These are phyloP conservation scores for Aureobasidium melanogenum DNA, from an alignment of 2,329 filamentous ascomycete species.

Conservation along the genomic window DNA sequence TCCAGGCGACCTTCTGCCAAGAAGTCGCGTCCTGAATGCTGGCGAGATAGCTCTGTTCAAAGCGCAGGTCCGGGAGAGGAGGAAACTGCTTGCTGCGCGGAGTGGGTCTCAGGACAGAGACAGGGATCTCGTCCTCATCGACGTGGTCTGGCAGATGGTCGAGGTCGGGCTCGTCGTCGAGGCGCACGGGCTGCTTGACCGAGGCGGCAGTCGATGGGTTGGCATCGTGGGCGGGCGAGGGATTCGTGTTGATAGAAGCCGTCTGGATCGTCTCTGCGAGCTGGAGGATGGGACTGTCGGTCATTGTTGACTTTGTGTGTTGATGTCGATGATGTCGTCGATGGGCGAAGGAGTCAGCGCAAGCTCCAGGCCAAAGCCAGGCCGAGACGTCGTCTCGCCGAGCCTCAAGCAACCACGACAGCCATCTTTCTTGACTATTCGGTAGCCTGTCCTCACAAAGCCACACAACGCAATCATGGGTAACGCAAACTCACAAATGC, in stretches of 20 bases:
- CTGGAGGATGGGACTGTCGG: conserved; percentile 35
- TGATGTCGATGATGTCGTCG: background rate
- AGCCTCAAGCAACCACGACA: background rate
- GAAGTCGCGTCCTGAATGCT: conserved; percentile 74
- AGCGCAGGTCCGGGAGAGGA: conserved; percentile 70
- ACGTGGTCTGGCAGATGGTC: conserved; percentile 33
- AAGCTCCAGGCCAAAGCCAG: background rate
- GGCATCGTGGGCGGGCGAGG: conserved; percentile 64
- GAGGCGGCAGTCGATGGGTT: conserved; percentile 72
- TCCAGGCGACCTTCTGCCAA: conserved; percentile 70
- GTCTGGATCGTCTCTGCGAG: conserved; percentile 74
- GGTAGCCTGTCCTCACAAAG: too few relatives aligned
- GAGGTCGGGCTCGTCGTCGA: conserved; percentile 23
- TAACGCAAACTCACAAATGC: conserved; percentile 55
- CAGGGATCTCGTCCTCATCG: conserved; percentile 59
- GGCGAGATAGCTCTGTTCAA: conserved; percentile 95
- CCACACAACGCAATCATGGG: conserved; percentile 30
- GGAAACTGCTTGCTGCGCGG: conserved; percentile 56
- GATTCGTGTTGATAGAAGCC: conserved; percentile 64
- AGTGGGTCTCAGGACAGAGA: conserved; percentile 51
- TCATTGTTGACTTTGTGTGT: conserved; percentile 15
- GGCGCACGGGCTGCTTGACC: conserved; percentile 51
- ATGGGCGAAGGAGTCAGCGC: background rate
- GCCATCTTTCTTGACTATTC: background rate
- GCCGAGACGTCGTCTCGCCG: background rate